These are phyloP conservation scores for Tirmania nivea DNA, from an alignment of 495 filamentous ascomycete species.

Conservation along the genomic window DNA sequence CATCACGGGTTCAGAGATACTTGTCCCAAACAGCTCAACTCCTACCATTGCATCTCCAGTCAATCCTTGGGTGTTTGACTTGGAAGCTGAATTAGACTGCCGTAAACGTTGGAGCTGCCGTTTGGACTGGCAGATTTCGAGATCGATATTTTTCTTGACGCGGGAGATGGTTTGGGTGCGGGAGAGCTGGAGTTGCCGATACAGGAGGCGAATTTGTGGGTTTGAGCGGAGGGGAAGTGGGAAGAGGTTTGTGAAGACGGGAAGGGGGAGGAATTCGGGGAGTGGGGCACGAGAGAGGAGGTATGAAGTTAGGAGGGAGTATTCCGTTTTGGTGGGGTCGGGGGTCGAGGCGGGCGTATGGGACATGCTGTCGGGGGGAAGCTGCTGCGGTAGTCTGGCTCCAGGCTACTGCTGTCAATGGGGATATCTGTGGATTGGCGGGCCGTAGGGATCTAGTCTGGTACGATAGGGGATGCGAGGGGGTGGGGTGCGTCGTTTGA, in stretches of 20 bases:
- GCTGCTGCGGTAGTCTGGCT: too few species aligned
- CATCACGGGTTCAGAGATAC: slow-evolving; percentile 27
- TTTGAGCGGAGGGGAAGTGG: slow-evolving; percentile 45
- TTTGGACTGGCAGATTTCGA: slow-evolving; percentile 28
- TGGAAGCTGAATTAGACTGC: slow-evolving; percentile 36
- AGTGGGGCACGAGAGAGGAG: slow-evolving; percentile 53
- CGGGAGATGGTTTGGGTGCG: slow-evolving; percentile 45
- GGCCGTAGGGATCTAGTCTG: too few species aligned
- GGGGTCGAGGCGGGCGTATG: slow-evolving; percentile 9
- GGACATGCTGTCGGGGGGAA: neutral
- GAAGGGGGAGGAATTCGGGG: slow-evolving; percentile 46
- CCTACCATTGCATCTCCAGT: slow-evolving; percentile 52
- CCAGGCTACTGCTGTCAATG: too few species aligned
- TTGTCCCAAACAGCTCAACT: slow-evolving; percentile 31
- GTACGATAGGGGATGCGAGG: too few species aligned
- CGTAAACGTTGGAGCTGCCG: slow-evolving; percentile 34
- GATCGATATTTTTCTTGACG: slow-evolving; percentile 44
- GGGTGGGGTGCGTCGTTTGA: too few species aligned
- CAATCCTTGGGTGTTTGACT: slow-evolving; percentile 28
- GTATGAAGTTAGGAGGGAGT: slow-evolving; percentile 52
- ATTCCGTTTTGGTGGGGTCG: slow-evolving; percentile 28
- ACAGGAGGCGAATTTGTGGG: slow-evolving; percentile 51
- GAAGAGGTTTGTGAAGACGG: slow-evolving; percentile 57
- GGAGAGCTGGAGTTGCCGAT: slow-evolving; percentile 53
- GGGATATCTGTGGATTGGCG: too few species aligned